These are phyloP conservation scores for Ceratobasidium sp. DNA, from an alignment of 1,284 basidiomycete species.

Conservation along the genomic window DNA sequence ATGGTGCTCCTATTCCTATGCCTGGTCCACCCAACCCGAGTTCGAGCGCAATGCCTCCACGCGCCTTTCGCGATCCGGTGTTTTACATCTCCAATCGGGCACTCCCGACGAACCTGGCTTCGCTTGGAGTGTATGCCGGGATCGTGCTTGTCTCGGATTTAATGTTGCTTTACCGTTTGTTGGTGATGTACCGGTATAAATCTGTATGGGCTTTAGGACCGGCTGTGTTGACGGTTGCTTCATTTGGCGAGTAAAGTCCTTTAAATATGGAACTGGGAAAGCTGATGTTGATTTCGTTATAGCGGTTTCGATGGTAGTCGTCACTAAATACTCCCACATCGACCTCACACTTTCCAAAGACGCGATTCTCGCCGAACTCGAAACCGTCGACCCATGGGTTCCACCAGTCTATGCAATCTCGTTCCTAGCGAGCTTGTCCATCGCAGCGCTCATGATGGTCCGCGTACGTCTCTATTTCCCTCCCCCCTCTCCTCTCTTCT, in stretches of 20 bases:
- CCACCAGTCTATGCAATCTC: constrained; percentile 36
- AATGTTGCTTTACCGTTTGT: constrained; percentile 38
- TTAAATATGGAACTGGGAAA: too few relatives aligned
- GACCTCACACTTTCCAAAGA: not conserved
- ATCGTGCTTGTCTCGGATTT: constrained; percentile 32
- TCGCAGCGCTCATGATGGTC: constrained; percentile 40
- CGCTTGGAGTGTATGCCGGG: constrained; percentile 29
- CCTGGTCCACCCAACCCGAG: not conserved
- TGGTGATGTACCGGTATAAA: constrained; percentile 37
- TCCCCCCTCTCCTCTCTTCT: too few relatives aligned
- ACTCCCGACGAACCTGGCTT: constrained; percentile 25
- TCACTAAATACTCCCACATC: constrained; percentile 28
- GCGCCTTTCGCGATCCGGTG: not conserved
- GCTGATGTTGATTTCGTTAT: not conserved
- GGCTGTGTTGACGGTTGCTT: constrained; percentile 17
- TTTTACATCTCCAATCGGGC: constrained; percentile 33
- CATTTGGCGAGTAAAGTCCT: constrained; percentile 13
- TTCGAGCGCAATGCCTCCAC: not conserved
- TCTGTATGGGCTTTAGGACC: constrained; percentile 23
- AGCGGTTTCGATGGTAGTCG: constrained; percentile 39
- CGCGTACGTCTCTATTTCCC: constrained; percentile 10
- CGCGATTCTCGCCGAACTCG: not conserved
- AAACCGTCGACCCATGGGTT: constrained; percentile 18
- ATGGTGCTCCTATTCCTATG: too few relatives aligned
- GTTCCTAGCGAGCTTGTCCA: constrained; percentile 24